Evolutionary conservation across 768 basidiomycete genomes (phyloP).

Genomic region (Cystofilobasidium macerans): DNA sequence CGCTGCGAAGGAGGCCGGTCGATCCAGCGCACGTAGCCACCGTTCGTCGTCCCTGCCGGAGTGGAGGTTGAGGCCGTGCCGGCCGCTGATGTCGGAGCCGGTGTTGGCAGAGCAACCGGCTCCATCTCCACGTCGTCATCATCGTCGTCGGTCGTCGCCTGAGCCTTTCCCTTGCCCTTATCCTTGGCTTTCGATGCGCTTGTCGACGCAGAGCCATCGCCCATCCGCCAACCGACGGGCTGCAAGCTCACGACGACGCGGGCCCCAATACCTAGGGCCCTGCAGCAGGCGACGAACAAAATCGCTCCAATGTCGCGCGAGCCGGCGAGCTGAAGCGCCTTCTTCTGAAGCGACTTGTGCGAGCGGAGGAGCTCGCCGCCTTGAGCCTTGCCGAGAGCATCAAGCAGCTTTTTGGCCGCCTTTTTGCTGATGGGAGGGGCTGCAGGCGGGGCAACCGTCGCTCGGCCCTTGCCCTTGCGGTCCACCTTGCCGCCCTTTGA

Average conservation of each 20-base stretch:
- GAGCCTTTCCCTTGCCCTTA: slow-evolving; percentile 36
- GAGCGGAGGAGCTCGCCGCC: slow-evolving; percentile 61
- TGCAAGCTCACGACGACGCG: slow-evolving; percentile 82
- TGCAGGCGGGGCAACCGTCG: neutral
- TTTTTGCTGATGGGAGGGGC: slow-evolving; percentile 7
- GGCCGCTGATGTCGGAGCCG: neutral
- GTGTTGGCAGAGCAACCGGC: neutral
- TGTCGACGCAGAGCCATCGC: slow-evolving; percentile 28
- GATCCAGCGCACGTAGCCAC: slow-evolving; percentile 15
- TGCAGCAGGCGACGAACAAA: slow-evolving; percentile 78
- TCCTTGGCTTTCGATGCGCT: neutral
- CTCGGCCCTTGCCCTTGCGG: slow-evolving; percentile 37
- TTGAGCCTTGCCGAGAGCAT: slow-evolving; percentile 27
- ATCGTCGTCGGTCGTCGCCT: slow-evolving; percentile 38
- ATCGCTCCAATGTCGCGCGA: slow-evolving; percentile 78
- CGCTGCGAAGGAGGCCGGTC: slow-evolving; percentile 14
- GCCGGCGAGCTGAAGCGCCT: slow-evolving; percentile 66
- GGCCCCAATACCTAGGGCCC: slow-evolving; percentile 74
- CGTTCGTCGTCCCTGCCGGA: neutral
- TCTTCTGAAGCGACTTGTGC: slow-evolving; percentile 84
- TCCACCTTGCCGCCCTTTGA: slow-evolving; percentile 25
- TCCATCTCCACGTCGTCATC: slow-evolving; percentile 10
- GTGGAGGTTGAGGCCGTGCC: neutral
- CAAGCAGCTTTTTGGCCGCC: slow-evolving; percentile 38
- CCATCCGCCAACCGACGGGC: slow-evolving; percentile 75